phyloP scores from a whole-genome alignment of 1,284 basidiomycete genomes.

The Fomes fomentarius region DNA sequence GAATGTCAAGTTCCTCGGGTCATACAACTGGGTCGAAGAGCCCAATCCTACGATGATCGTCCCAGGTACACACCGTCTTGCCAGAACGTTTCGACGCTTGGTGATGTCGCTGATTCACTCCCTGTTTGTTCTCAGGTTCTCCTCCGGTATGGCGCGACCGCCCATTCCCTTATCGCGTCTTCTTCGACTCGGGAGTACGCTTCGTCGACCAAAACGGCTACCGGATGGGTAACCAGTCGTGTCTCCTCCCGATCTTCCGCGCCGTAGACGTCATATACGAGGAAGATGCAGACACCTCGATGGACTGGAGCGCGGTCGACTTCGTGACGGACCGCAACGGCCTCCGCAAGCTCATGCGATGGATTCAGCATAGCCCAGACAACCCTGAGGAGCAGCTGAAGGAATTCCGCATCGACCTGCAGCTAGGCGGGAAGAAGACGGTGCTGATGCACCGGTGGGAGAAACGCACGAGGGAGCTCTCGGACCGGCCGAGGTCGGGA shows the following conservation, averaged over 20 bases:
- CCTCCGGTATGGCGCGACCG: conserved; percentile 53
- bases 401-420: conserved; percentile 60
- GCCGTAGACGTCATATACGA: conserved; percentile 48
- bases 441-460: conserved; percentile 50
- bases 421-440: conserved; percentile 54
- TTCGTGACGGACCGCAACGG: conserved; percentile 62
- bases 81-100: background rate
- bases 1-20: conserved; percentile 49
- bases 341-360: conserved; percentile 57
- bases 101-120: background rate
- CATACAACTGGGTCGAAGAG: conserved; percentile 56
- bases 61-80: conserved; percentile 48
- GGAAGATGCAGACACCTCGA: conserved; percentile 24
- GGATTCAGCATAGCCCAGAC: conserved; percentile 38
- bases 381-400: conserved; percentile 29
- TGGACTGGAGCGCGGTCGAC: conserved; percentile 55
- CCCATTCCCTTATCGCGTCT: conserved; percentile 47
- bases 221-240: conserved; percentile 40
- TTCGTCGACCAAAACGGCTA: conserved; percentile 56
- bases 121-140: conserved; percentile 47
- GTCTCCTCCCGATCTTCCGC: conserved; percentile 51
- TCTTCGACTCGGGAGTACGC: conserved; percentile 46
- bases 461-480: conserved; percentile 16
- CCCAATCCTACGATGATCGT: conserved; percentile 54
- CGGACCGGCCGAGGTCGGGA: conserved; percentile 19